These are phyloP conservation scores for Hypoxylon sp. DNA, from an alignment of 2,329 filamentous ascomycete species.

Conservation along the genomic window DNA sequence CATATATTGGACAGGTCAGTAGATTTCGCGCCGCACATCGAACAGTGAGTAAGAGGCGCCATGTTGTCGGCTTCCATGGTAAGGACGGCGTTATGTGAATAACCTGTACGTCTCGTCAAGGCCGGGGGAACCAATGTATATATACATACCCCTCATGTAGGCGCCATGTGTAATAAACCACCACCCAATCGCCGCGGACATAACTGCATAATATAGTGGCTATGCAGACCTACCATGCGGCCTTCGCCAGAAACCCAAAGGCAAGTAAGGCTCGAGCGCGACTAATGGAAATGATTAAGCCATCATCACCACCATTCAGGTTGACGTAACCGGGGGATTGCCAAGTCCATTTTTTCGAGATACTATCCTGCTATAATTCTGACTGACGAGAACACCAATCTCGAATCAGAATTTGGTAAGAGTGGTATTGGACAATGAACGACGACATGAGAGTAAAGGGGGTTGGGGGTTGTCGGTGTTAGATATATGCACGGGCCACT, in stretches of 20 bases:
- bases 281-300: not conserved
- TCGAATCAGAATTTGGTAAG: too few species aligned
- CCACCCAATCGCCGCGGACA: too few species aligned
- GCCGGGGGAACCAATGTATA: too few species aligned
- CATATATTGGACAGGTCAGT: not conserved
- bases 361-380: too few species aligned
- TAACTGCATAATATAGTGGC: not conserved
- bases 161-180: too few species aligned
- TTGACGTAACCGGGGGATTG: not conserved
- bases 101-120: not conserved
- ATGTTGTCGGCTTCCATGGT: not conserved
- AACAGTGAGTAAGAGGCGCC: not conserved
- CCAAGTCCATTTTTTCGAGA: not conserved
- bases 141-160: too few species aligned
- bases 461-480: not conserved
- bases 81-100: not conserved
- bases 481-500: conserved; percentile 4
- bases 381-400: too few species aligned
- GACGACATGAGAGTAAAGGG: not conserved
- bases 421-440: not conserved
- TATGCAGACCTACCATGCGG: not conserved
- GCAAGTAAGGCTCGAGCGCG: not conserved
- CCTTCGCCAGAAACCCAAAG: not conserved
- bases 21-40: not conserved
- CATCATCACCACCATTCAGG: not conserved